Base-by-base conservation (phyloP, 768 basidiomycete genomes). In the Podaxis sp. region DNA sequence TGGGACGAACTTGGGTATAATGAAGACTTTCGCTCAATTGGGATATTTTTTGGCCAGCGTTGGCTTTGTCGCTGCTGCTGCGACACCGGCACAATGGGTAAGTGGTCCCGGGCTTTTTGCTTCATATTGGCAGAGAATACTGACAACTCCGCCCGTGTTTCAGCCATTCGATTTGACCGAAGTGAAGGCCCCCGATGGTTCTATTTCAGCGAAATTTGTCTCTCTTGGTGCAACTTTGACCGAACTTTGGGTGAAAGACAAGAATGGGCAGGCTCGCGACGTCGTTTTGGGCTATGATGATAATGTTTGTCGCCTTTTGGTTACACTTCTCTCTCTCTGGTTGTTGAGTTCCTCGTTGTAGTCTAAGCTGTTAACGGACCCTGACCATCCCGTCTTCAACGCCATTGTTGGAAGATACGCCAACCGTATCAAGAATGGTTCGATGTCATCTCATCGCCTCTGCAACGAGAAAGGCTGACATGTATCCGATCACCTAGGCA, bases 251-350 rank as follows among this genome's bases (percentile, higher is more conserved):
- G 82, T 84, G 2, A 81, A 82, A 62, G 84, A 85, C 68, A 82
- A 76, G 69, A 65, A 73, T 58, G 81, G 82, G 2, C 74, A 75
- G n/a, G 63, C 74, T 4, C 73, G 80, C 52, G 84, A 86, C 68
- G 78, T 87, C 9, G 73, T 85, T n/a, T 73, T 85, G 1, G 85
- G 85, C 1, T 86, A 84, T 64, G 84, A 86, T 64, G 80, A 85
- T 65, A 81, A 80, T 59, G 81, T 81, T 54, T 61, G 74, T 73
- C 65, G 33, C 22, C 33, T 57, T 8, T 58, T 33, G 54, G 3
- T 38, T 41, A 7, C 9, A n/a, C 12, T 24, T 7, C 19, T 12
- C 58, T 12, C 58, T 33, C 56, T 5, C 41, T 59, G 17, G 9
- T 25, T 50, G 27, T 29, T 19, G 54, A 12, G 4, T 12, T 19